Evolutionary conservation across 176 grass and related monocot species (phyloP), one percentile per base, ranked within the genome.

Genomic region (Rhynchospora tenuis): DNA sequence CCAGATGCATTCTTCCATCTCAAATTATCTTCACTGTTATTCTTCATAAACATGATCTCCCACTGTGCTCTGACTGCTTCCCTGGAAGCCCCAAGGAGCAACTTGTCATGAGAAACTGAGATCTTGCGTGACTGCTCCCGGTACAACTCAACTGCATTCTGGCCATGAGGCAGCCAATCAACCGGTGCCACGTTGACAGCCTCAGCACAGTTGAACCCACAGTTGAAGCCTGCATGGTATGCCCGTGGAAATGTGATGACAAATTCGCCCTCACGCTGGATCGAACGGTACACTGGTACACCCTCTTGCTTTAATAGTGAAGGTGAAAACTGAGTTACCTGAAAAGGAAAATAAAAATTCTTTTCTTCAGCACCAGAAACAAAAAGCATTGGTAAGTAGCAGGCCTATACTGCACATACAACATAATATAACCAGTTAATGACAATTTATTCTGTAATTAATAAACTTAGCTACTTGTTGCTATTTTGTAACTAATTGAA

Each of bases 121-220:
- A 91, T 91, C 79, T 95, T 89, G 73, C 88, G 87, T 75, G 81
- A 57, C 77, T 98, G 96, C 68, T 95, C 86, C 23, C 91, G 84
- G 66, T 93, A 95, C 66, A 98, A 81, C 69, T 98, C 96, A 48
- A 98, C 93, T 61, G 93, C 96, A 86, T 83, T 91, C 72, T 98
- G 96, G 65, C 96, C 96, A 90, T 91, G 67, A 47, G 91, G 96
- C 83, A 98, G 65, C 96, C 96, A 98, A 90, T 98, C 95, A 90
- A 98, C 83, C 42, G 96, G 96, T 55, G 92, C 96, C 52, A 94
- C 92, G 84, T 95, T 95, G 69, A 98, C 96, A 84, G 96, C 96
- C 87, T 98, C 96, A 70, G 92, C 92, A 91, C 96, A 98, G 76
- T 98, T 98, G 89, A 95, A 98, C 16, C 95, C 95, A 84, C 89